Conservation (phyloP, 805 yeast genomes). For the Saccharomycopsis fermentans region DNA sequence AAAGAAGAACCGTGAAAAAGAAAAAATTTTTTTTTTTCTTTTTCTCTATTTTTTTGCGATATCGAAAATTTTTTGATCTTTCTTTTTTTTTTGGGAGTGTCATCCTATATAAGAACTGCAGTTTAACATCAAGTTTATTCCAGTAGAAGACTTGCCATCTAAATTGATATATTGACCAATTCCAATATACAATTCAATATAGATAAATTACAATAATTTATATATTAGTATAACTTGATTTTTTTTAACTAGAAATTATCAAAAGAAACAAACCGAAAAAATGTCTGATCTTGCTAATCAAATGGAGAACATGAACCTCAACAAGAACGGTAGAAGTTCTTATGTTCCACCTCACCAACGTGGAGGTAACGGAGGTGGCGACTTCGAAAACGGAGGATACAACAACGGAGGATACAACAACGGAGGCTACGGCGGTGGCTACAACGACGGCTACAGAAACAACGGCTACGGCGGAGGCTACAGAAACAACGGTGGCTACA, state of each 20-base stretch:
- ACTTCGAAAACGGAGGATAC: slow-evolving; percentile 12
- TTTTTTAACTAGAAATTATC: not conserved
- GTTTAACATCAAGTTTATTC: not conserved
- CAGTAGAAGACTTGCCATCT: not conserved
- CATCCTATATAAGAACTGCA: not conserved
- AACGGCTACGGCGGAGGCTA: slow-evolving; percentile 20
- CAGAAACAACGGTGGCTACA: slow-evolving; percentile 20
- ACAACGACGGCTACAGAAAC: slow-evolving; percentile 19
- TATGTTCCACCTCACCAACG: slow-evolving; percentile 52
- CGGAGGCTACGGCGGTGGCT: slow-evolving; percentile 21
- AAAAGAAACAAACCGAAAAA: not conserved
- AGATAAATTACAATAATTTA: not conserved
- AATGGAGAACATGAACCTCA: slow-evolving; percentile 46
- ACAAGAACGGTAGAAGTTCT: slow-evolving; percentile 26
- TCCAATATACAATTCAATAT: not conserved
- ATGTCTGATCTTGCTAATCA: slow-evolving; percentile 52
- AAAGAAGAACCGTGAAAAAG: not conserved
- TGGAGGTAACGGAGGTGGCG: slow-evolving; percentile 23
- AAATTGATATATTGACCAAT: not conserved
- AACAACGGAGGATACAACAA: slow-evolving; percentile 12
- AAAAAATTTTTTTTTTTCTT: not conserved
- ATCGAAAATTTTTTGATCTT: not conserved
- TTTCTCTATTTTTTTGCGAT: not conserved
- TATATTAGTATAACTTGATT: not conserved
- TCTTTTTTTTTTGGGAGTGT: not conserved